Evolutionary conservation across 2,329 filamentous ascomycete species (phyloP).

Genomic region (Trichoderma guizhouense): DNA sequence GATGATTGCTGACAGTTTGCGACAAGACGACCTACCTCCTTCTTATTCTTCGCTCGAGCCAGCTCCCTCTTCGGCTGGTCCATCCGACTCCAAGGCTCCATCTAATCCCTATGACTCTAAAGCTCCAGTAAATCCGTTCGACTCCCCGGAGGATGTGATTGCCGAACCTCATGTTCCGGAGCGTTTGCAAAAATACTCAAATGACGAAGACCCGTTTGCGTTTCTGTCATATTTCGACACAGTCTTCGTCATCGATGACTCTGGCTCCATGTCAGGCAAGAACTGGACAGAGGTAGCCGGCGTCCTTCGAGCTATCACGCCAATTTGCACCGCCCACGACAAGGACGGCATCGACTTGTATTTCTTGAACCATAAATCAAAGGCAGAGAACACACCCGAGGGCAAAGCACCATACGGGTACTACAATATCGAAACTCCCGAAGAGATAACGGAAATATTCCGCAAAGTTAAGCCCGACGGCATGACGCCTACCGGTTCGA

Average conservation of each 20-base stretch:
- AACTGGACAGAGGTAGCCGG: conserved; percentile 71
- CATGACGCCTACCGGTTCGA: conserved; percentile 70
- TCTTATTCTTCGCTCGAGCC: neutral
- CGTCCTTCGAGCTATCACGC: conserved; percentile 70
- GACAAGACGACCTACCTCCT: neutral
- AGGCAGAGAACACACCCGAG: conserved; percentile 33
- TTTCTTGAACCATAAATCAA: conserved; percentile 72
- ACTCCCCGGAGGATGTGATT: neutral
- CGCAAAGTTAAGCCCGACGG: conserved; percentile 59
- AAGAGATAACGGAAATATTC: conserved; percentile 67
- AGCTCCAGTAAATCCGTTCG: conserved; percentile 16
- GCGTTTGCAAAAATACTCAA: conserved; percentile 31
- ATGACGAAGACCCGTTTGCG: conserved; percentile 64
- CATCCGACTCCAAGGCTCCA: neutral
- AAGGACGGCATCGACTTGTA: conserved; percentile 84
- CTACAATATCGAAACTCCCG: conserved; percentile 57
- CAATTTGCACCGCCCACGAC: conserved; percentile 78
- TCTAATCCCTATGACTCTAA: neutral
- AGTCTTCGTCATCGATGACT: conserved; percentile 87
- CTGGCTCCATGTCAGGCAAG: conserved; percentile 76
- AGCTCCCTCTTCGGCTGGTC: neutral
- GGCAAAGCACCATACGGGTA: conserved; percentile 53
- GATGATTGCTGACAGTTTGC: neutral
- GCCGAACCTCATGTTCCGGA: conserved; percentile 11
- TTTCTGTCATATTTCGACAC: conserved; percentile 83